Conservation (phyloP, 257 asterid species). For the Fraxinus americana region DNA sequence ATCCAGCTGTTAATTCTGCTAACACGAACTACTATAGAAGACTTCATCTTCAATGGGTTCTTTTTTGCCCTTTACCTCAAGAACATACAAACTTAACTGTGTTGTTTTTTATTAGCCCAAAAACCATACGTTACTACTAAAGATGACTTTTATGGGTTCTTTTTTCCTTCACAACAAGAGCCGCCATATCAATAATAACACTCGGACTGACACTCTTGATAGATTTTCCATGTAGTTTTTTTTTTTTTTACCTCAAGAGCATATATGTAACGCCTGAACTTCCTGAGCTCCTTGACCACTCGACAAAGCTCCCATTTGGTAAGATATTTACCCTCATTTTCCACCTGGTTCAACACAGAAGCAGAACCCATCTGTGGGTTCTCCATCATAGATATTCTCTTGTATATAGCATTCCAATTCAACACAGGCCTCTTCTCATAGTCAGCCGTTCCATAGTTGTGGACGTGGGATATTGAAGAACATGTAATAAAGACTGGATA, state of each 20-base stretch:
- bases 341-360: constrained; percentile 73
- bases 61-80: not conserved
- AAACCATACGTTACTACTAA: not conserved
- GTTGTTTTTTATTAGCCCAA: not conserved
- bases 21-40: not conserved
- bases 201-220: not conserved
- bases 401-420: constrained; percentile 69
- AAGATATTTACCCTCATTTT: constrained; percentile 61
- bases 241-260: constrained; percentile 74
- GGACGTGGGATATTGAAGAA: constrained; percentile 58
- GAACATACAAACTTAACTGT: not conserved
- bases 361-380: constrained; percentile 50
- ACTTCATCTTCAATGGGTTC: not conserved
- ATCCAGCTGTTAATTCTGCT: too few species aligned
- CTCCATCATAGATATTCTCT: constrained; percentile 54
- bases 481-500: constrained; percentile 41
- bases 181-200: not conserved
- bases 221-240: not conserved
- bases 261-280: constrained; percentile 61
- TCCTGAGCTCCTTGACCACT: constrained; percentile 81
- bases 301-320: constrained; percentile 78
- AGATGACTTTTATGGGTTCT: not conserved
- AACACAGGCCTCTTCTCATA: constrained; percentile 57
- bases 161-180: not conserved
- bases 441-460: constrained; percentile 62